These are phyloP conservation scores for Tulasnella sp. DNA, from an alignment of 768 basidiomycete species.

Conservation along the genomic window DNA sequence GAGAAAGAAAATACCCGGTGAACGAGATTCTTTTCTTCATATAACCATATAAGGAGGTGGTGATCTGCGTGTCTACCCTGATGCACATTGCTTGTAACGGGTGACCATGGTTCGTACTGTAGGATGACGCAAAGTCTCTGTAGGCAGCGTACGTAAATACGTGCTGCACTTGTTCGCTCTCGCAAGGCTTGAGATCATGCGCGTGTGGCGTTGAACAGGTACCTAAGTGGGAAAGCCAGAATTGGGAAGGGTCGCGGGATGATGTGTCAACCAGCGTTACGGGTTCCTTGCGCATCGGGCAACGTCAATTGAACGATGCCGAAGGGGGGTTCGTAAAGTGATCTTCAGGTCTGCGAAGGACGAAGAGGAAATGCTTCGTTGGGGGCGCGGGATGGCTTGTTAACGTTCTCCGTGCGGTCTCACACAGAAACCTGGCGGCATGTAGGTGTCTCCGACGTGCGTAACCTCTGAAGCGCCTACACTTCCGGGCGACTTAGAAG, in stretches of 20 bases:
- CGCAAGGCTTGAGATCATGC: no score
- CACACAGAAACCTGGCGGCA: neutral
- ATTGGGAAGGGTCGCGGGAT: no score
- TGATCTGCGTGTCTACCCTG: neutral
- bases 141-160: no score
- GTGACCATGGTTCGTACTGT: neutral
- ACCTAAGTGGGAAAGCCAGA: no score
- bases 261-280: neutral
- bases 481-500: neutral
- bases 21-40: neutral
- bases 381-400: neutral
- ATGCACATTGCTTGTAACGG: neutral
- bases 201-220: no score
- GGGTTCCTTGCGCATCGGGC: neutral
- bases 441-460: neutral
- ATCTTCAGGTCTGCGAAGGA: neutral
- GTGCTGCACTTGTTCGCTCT: no score
- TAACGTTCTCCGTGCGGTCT: neutral
- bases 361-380: neutral
- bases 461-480: neutral
- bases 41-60: neutral
- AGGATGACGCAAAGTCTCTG: no score
- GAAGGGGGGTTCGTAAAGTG: neutral
- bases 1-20: neutral
- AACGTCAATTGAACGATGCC: neutral